Base-by-base conservation (phyloP, 805 yeast species). In the Teunomyces lycoperdinae region DNA sequence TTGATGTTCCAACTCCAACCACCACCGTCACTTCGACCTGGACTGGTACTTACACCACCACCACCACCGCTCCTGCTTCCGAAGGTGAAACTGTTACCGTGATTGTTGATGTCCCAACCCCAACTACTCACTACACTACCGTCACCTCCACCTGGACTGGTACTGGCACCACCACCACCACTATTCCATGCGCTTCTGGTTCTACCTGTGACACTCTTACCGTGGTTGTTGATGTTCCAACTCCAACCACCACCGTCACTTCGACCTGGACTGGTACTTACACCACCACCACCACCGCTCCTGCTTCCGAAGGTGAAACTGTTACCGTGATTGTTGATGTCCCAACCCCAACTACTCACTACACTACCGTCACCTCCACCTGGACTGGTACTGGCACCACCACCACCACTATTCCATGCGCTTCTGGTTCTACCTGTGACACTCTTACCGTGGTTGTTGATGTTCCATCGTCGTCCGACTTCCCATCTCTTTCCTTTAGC, bases 81-180 rank as follows among this genome's bases (percentile, higher is more conserved):
- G 41, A 44, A 7, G 52, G 53, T 31, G 48, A 27, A 2, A 47
- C 48, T 11, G 51, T 27, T n/a, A 46, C 55, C 11, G 51, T 49
- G 10, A 36, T 53, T n/a, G 45, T 56, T 7, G 55, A 55, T 2
- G 57, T 53, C 5, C 60, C 58, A 4, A 41, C 46, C 27, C 54
- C 55, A 27, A 47, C 49, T 5, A n/a, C 33, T 10, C 8, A 11
- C 33, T 30, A 30, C 9, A 26, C 32, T 10, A 49, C 58, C 6
- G n/a, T 41, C 9, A 53, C 57, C 4, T 14, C 47, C 0, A 47
- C 52, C 49, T 56, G 58, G 46, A 53, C 26, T 47, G 55, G n/a
- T 13, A 36, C 17, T 27, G 42, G 50, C 27, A 17, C 29, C 43
- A 29, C 20, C 30, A 42, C 42, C 16, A 27, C 24, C 8, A 35